phyloP scores from a whole-genome alignment of 2,329 filamentous ascomycete genomes.

The Trichoderma hamatum region DNA sequence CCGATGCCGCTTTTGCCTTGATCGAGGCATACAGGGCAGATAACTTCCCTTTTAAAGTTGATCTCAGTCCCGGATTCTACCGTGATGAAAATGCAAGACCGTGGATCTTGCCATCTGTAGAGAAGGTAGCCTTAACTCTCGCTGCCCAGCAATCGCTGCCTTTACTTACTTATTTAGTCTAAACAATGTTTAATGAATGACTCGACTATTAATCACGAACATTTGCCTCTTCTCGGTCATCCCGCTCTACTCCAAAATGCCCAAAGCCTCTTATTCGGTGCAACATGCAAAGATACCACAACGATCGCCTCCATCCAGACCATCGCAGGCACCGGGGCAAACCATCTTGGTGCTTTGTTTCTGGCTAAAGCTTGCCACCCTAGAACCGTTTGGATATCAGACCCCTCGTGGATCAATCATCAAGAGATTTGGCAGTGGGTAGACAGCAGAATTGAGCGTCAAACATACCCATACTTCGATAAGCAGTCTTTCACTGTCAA shows the following conservation, averaged over 20 bases:
- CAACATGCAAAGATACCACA: neutral
- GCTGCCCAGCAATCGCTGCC: neutral
- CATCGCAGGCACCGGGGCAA: constrained; percentile 43
- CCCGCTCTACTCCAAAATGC: neutral
- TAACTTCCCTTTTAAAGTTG: constrained; percentile 15
- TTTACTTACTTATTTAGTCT: neutral
- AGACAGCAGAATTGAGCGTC: constrained; percentile 30
- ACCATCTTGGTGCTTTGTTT: constrained; percentile 38
- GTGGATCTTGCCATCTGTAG: constrained; percentile 18
- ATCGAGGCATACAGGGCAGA: constrained; percentile 8
- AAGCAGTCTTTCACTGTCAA: constrained; percentile 33
- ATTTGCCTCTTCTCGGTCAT: neutral
- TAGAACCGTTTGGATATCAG: constrained; percentile 18
- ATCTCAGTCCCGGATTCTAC: constrained; percentile 22
- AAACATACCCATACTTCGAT: constrained; percentile 40
- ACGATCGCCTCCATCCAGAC: constrained; percentile 40
- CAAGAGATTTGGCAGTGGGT: constrained; percentile 36
- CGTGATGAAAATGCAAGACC: constrained; percentile 21
- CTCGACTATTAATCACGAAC: neutral
- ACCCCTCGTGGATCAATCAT: constrained; percentile 54
- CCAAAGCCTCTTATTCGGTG: neutral
- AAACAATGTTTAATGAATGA: neutral
- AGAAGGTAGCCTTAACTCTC: neutral
- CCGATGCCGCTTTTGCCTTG: constrained; percentile 9
- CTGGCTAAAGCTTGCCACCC: constrained; percentile 30